Evolutionary conservation across 495 filamentous ascomycete species (phyloP), one percentile per base, ranked within the genome.

Genomic region (Neurospora pannonica): DNA sequence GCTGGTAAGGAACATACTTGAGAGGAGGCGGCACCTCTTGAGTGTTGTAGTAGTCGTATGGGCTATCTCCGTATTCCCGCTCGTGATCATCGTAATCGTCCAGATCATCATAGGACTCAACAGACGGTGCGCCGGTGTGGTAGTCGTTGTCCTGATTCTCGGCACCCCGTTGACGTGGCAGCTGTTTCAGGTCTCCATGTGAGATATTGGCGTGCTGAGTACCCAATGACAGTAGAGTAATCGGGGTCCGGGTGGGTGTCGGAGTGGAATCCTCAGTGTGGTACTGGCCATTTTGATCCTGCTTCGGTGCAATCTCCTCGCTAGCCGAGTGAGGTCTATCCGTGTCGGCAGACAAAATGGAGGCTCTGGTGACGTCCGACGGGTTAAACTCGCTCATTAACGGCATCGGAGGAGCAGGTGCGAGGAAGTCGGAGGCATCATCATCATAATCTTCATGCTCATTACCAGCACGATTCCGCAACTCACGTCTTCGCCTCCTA

Each of bases 291-390:
- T 67, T 67, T 28, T 67, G 28, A 34, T 67, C 54, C 28, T 67
- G 54, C 54, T 67, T 81, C 3, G 88, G 85, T 13, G 88, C 86
- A 73, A 87, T 83, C 73, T 87, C 82, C 79, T 85, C 83, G 78
- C 80, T 89, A n/a, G 86, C 87, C 67, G 91, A 92, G 73, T 87
- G 87, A 71, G 93, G 89, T 75, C 91, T 82, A 75, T 91, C 92
- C 0, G 93, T 94, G 34, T 92, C 89, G 43, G 93, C 91, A 6
- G 96, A 95, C 13, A 97, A 85, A 73, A 99, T 92, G 0, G 97
- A 98, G 42, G 92, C 90, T 79, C 96, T 88, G 4, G 96, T 98
- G 70, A 97, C 80, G 36, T 97, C 94, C 0, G 94, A 97, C 38
- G 92, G 88, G 70, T 91, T 88, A 37, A 97, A 88, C 60, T 93